A percentile compares a stretch with the other conserved stretches of the same genome.
Evolutionary conservation across 805 yeast species (phyloP).

Genomic region (Debaryomyces prosopidis): DNA sequence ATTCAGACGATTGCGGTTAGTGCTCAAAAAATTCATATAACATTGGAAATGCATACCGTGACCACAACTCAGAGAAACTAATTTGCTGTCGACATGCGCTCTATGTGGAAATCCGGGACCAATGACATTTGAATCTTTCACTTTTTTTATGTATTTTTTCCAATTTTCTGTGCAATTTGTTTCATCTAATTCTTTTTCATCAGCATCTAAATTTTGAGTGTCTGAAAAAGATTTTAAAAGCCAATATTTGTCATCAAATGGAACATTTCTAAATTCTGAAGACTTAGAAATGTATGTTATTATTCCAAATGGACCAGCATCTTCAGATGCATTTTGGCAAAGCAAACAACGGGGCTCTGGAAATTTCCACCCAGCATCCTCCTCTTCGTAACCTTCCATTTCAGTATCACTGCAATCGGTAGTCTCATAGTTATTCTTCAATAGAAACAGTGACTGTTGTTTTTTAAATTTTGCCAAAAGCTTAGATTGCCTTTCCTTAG

Average conservation of each 20-base stretch:
- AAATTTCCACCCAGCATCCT: slow-evolving; percentile 53
- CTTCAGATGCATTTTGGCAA: slow-evolving; percentile 73
- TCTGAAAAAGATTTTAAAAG: slow-evolving; percentile 62
- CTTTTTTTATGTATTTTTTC: slow-evolving; percentile 33
- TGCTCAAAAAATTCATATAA: slow-evolving; percentile 59
- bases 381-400: slow-evolving; percentile 37
- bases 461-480: slow-evolving; percentile 76
- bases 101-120: slow-evolving; percentile 72
- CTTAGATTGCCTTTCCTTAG: slow-evolving; percentile 67
- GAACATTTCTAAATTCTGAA: slow-evolving; percentile 62
- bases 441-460: slow-evolving; percentile 77
- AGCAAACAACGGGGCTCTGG: slow-evolving; percentile 77
- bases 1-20: slow-evolving; percentile 55
- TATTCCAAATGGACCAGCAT: slow-evolving; percentile 73
- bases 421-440: slow-evolving; percentile 39
- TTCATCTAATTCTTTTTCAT: slow-evolving; percentile 20
- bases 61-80: slow-evolving; percentile 77
- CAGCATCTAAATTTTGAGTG: slow-evolving; percentile 37
- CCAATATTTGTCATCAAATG: slow-evolving; percentile 66
- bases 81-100: slow-evolving; percentile 38
- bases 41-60: slow-evolving; percentile 92
- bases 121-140: slow-evolving; percentile 43
- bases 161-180: slow-evolving; percentile 30
- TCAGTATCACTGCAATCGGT: slow-evolving; percentile 41
- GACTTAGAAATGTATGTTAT: slow-evolving; percentile 60